phyloP scores from a whole-genome alignment of 768 basidiomycete species.

The Lyophyllum decastes region DNA sequence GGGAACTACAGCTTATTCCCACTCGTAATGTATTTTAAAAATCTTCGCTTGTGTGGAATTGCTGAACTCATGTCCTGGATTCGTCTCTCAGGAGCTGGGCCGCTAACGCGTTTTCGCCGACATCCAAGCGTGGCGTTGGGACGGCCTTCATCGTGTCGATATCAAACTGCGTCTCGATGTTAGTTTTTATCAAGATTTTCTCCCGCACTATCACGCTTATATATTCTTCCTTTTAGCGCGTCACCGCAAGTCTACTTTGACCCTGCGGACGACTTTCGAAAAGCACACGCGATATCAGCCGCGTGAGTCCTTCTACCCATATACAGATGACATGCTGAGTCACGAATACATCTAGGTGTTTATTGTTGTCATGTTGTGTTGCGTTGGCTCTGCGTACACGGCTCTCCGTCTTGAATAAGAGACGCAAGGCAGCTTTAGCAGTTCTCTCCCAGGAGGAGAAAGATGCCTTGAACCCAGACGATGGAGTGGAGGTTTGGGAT shows the following conservation, averaged over 20 bases:
- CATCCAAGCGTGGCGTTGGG: conserved; percentile 60
- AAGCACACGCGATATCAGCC: conserved; percentile 56
- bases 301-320: conserved; percentile 31
- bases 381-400: conserved; percentile 48
- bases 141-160: conserved; percentile 63
- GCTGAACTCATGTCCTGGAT: not conserved
- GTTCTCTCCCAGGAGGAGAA: conserved; percentile 11
- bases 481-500: conserved; percentile 42
- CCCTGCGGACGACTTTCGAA: conserved; percentile 47
- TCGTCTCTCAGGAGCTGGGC: conserved; percentile 53
- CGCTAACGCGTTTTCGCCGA: conserved; percentile 58
- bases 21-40: conserved; percentile 45
- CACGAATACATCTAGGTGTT: conserved; percentile 32
- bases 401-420: conserved; percentile 40
- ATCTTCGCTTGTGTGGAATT: not conserved
- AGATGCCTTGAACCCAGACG: conserved; percentile 2
- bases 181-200: not conserved
- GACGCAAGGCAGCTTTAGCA: conserved; percentile 28
- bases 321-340: not conserved
- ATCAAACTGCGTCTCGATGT: conserved; percentile 63
- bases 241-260: conserved; percentile 62
- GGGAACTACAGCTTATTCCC: conserved; percentile 59
- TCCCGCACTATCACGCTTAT: not conserved
- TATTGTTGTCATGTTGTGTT: conserved; percentile 41
- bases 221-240: conserved; percentile 32